Base-by-base conservation (phyloP, 2,329 filamentous ascomycete species). In the Aureobasidium uvarum region DNA sequence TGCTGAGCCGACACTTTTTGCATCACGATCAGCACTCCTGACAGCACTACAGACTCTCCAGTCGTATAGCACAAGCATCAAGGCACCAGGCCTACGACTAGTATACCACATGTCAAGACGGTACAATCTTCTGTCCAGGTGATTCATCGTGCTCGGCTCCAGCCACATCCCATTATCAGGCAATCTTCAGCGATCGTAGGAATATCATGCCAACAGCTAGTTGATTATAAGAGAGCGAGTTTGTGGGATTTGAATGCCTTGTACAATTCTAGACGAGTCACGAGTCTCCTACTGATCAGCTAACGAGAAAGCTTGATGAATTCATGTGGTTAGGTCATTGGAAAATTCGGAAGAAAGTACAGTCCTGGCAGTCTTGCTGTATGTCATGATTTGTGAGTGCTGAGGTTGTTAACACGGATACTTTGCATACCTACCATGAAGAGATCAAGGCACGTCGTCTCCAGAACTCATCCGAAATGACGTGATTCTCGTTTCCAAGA, bases 391-490 rank as follows among this genome's bases (percentile, higher is more conserved):
- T 14, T 11, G 11, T 46, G 43, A 20, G 11, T 13, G 43, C 5
- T 46, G 11, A 25, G 5, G 13, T 25, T 2, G 43, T 36, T 20
- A 25, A 23, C 20, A 46, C 20, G 23, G 20, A 14, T 46, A 25
- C 23, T 46, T 11, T 48, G 14, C 11, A 18, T 14, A 14, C 2
- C 14, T 8, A 18, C 45, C 43, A 23, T 23, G 43, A 48, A 28
- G 45, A 48, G 45, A 23, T 23, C 20, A 48, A 28, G 45, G 28
- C 23, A 48, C 7, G 45, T 48, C 45, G 45, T 48, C 45, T 48
- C 45, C 45, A 48, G 13, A 48, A 23, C 45, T 48, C 23, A 48
- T 48, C 45, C 45, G 45, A 46, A 46, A 46, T 48, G 45, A 48
- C 45, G 23, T 48, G 23, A 13, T 28, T 18, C 13, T 5, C 8